Evolutionary conservation across 371 early-diverging fungal genomes (phyloP), one percentile per base, ranked within the genome.

Genomic region (Neoconidiobolus thromboides): DNA sequence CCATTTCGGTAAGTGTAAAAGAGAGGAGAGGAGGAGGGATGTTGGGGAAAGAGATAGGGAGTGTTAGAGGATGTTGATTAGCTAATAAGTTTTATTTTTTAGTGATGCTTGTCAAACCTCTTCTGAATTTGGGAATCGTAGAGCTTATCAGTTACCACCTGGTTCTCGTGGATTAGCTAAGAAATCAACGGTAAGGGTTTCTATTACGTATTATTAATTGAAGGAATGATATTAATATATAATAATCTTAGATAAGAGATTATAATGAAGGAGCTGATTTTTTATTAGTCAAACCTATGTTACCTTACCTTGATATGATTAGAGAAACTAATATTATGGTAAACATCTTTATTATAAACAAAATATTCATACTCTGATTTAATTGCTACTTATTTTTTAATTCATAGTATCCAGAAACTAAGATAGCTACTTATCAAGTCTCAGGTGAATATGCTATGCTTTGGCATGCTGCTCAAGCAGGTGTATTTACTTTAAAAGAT

Each of bases 371-470:
- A 26, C 26, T 26, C 26, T 26, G 26, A 26, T 26, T 26, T 26
- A 26, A 26, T 26, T 26, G 0, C 26, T 26, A 26, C 26, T 26
- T 26, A 26, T 26, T 26, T 26, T 26, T 26, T 26, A 26, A 26
- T 26, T 26, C 26, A 26, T 26, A 26, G 26, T 26, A 26, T 26
- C 76, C 76, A 0, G 81, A 87, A 59, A 76, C 77, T 50, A 87
- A 88, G 7, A 76, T 89, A 61, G 86, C 89, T n/a, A 84, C 86
- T 0, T 90, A 89, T 65, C 90, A 90, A 71, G 95, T 94, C 6
- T 91, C 91, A 15, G 96, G 96, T 41, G 96, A 96, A 69, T 96
- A 91, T 62, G 80, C 95, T 47, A 91, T 91, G 90, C 68, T 96
- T 49, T 93, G 84, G 74, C 88, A 88, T 60, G 76, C 92, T 1